A percentile compares a stretch with the other conserved stretches of the same genome.
phyloP scores from a whole-genome alignment of 176 grass and related monocot species.

The Lolium perenne region DNA sequence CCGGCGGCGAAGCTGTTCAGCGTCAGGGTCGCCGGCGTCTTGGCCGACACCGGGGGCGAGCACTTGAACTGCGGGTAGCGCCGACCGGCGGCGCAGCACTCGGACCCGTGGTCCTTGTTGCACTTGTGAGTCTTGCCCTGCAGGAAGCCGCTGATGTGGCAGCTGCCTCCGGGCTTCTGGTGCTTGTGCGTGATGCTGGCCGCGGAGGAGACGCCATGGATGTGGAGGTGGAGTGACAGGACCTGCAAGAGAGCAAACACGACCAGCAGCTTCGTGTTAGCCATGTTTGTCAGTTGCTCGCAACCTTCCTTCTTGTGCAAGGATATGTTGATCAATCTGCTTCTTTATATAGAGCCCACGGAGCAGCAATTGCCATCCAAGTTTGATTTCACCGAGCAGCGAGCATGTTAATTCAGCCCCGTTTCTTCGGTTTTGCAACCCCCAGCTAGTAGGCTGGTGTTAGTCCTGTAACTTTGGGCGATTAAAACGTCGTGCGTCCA shows the following conservation, averaged over 20 bases:
- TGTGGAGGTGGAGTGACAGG: conserved; percentile 30
- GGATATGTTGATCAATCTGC: neutral
- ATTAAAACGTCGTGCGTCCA: neutral
- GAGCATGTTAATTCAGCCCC: neutral
- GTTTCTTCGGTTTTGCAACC: conserved; percentile 21
- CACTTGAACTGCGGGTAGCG: conserved; percentile 62
- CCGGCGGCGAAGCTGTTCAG: conserved; percentile 61
- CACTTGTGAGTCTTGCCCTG: conserved; percentile 53
- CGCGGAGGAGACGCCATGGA: conserved; percentile 29
- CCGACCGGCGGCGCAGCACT: conserved; percentile 50
- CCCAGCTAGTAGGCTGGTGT: neutral
- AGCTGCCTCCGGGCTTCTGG: conserved; percentile 10
- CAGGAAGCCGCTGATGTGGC: conserved; percentile 53
- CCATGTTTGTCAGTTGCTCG: conserved; percentile 12
- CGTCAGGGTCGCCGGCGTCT: conserved; percentile 55
- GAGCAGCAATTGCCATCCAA: neutral
- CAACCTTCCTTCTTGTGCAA: neutral
- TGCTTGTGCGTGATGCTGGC: conserved; percentile 27
- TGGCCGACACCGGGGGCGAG: conserved; percentile 51
- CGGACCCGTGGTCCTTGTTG: conserved; percentile 40
- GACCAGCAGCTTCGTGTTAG: conserved; percentile 13
- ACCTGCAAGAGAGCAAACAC: conserved; percentile 40
- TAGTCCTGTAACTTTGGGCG: conserved; percentile 3
- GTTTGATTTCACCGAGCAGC: conserved; percentile 10
- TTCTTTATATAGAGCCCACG: conserved; percentile 33